phyloP scores from a whole-genome alignment of 306 rosid genomes.

The Prinsepia uniflora region DNA sequence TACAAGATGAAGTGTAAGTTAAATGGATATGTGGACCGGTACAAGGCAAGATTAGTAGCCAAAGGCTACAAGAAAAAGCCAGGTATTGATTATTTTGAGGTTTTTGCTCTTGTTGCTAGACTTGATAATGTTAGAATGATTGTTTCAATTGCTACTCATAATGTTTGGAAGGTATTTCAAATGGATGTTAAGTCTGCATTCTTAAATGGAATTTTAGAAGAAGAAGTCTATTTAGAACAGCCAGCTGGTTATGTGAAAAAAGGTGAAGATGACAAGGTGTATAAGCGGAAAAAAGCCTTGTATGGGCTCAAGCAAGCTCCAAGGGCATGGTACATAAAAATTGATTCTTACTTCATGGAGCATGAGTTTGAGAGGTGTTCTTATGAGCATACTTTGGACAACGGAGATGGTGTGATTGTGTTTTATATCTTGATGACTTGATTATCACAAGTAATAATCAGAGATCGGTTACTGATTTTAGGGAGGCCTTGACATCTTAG shows the following conservation, averaged over 20 bases:
- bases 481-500: neutral
- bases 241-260: neutral
- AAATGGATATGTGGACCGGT: neutral
- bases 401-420: neutral
- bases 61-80: neutral
- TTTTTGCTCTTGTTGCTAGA: neutral
- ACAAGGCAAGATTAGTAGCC: neutral
- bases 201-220: neutral
- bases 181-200: neutral
- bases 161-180: neutral
- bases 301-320: neutral
- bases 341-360: neutral
- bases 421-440: neutral
- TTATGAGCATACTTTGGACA: neutral
- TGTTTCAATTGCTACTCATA: neutral
- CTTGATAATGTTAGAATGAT: neutral
- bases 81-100: neutral
- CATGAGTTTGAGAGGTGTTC: neutral
- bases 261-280: neutral
- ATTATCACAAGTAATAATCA: neutral
- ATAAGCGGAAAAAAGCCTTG: neutral
- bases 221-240: neutral
- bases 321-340: neutral
- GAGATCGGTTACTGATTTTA: neutral
- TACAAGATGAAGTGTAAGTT: neutral